These are phyloP conservation scores for Thielaviopsis euricoi DNA, from an alignment of 2,329 filamentous ascomycete genomes.

Conservation along the genomic window DNA sequence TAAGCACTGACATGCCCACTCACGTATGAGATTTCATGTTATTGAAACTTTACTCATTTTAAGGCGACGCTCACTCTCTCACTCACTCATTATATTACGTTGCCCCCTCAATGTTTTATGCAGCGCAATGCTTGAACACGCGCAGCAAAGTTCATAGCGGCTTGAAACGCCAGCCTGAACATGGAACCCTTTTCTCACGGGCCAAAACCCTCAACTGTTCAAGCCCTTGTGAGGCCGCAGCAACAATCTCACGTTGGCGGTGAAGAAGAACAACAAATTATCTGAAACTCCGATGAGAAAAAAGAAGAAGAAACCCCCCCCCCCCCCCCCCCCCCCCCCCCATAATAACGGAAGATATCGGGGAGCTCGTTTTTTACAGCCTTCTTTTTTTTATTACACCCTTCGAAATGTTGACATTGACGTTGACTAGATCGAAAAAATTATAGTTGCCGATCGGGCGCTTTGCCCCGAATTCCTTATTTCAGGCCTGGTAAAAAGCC, in stretches of 20 bases:
- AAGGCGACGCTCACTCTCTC: too few species aligned
- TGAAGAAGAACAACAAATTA: not conserved
- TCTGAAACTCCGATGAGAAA: not conserved
- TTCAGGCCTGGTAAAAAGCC: not conserved
- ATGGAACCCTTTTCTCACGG: not conserved
- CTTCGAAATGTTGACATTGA: not conserved
- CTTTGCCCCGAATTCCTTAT: not conserved
- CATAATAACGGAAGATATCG: not conserved
- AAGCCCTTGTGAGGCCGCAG: not conserved
- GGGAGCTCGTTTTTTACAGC: not conserved
- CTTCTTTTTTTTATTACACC: not conserved
- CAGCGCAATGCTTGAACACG: not conserved
- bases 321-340: too few species aligned
- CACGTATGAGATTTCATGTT: not conserved
- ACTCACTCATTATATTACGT: too few species aligned
- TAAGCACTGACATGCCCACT: too few species aligned
- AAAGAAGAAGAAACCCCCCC: too few species aligned
- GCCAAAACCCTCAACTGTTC: not conserved
- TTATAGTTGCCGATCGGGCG: not conserved
- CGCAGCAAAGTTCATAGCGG: not conserved
- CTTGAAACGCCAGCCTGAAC: not conserved
- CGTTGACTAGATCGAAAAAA: not conserved
- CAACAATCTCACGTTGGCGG: not conserved
- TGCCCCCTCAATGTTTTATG: not conserved
- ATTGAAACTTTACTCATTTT: not conserved